Base-by-base conservation (phyloP, 768 basidiomycete genomes). In the Xerocomus brunneocitrinus region DNA sequence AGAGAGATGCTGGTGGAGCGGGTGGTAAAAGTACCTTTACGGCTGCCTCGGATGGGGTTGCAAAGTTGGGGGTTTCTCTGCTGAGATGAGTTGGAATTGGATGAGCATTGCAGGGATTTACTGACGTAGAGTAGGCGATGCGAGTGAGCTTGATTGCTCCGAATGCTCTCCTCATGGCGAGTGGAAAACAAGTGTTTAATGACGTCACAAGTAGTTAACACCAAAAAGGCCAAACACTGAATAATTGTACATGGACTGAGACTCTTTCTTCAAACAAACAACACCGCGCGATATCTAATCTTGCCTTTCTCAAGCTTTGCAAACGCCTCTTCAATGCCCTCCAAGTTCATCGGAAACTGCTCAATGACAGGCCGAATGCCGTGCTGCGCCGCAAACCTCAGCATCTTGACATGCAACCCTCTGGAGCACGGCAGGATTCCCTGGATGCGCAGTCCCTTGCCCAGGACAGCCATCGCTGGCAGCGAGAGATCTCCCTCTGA, bases 1-100 rank as follows among this genome's bases (percentile, higher is more conserved):
- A 13, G 25, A 8, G 47, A 14, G 6, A n/a, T 9, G 1, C 19
- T 19, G 19, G 19, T 19, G 9, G 0, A 8, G 32, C 4, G 9
- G 1, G 9, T 13, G 24, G 1, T 19, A 1, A 13, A 31, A 24
- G 44, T 44, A 80, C 85, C 77, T 88, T 87, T 43, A 87, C 72
- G 16, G 71, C 68, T 4, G 87, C 86, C 67, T 88, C 30, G 30
- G 30, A 30, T 30, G 5, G 30, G 7, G 30, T 30, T 30, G 30
- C 30, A 19, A 19, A 19, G 19, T 19, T 19, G 19, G 19, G 19
- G 19, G 19, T 19, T 19, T 19, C 19, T 19, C 19, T 19, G 19
- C 19, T 19, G 19, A 19, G 19, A 19, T 19, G 19, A 19, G 19
- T 19, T 19, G 1, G 19, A 1, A 19, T 19, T 19, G 19, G 19